Percentiles rank a stretch among this genome's conserved stretches.
Evolutionary conservation across 2,329 filamentous ascomycete species (phyloP).

Genomic region (Akanthomyces dipterigenus): DNA sequence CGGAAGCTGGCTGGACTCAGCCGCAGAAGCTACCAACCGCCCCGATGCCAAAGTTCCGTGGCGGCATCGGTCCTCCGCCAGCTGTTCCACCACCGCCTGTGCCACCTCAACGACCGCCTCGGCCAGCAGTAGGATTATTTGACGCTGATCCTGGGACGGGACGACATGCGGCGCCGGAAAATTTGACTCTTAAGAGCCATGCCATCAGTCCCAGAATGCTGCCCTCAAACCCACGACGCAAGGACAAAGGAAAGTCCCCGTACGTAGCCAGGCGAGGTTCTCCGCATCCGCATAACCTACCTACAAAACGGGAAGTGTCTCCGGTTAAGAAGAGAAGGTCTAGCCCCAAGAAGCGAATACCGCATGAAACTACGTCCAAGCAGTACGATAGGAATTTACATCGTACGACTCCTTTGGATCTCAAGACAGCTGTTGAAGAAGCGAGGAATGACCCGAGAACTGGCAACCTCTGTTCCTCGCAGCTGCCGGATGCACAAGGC

Average conservation of each 20-base stretch:
- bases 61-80: constrained; percentile 4
- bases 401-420: neutral
- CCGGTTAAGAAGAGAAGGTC: neutral
- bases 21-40: constrained; percentile 14
- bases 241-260: neutral
- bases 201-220: constrained; percentile 11
- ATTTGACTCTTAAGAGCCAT: constrained; percentile 3
- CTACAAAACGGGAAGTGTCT: neutral
- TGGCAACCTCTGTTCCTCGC: neutral
- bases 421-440: neutral
- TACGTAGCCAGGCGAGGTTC: neutral
- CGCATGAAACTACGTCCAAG: constrained; percentile 2
- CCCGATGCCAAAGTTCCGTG: neutral
- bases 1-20: constrained; percentile 20
- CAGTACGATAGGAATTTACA: constrained; percentile 7
- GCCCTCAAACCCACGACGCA: neutral
- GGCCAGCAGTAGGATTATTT: constrained; percentile 6
- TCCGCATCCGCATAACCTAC: neutral
- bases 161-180: neutral
- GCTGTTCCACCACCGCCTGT: constrained; percentile 6
- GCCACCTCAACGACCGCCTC: constrained; percentile 12
- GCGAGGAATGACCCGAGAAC: neutral
- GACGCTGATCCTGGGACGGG: neutral
- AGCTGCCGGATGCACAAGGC: neutral
- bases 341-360: neutral